A percentile compares a stretch with the other conserved stretches of the same genome.
Evolutionary conservation across 331 rosid genomes (phyloP).

Genomic region (Phaseolus coccineus): DNA sequence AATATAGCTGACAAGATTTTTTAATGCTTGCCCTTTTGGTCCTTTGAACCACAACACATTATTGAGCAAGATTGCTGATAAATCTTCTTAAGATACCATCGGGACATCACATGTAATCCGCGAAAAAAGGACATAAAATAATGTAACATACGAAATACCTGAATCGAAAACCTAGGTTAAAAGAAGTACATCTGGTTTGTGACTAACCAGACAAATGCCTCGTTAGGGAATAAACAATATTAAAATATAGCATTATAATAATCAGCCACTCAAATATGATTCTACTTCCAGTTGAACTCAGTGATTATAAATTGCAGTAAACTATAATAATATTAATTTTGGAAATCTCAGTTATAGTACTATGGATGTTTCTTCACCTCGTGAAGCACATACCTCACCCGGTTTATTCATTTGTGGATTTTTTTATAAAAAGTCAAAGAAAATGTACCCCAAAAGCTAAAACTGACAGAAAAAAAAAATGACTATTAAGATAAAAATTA

Average conservation of each 20-base stretch:
- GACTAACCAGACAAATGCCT: conserved; percentile 17
- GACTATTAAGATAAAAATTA: too few relatives aligned
- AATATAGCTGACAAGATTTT: neutral
- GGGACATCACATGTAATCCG: neutral
- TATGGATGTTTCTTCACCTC: neutral
- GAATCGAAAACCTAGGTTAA: neutral
- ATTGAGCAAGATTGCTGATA: neutral
- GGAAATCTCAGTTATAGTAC: neutral
- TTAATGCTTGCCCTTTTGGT: neutral
- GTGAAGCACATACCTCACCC: conserved; percentile 11
- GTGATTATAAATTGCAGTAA: neutral
- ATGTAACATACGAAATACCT: neutral
- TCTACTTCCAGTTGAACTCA: neutral
- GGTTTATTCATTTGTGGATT: neutral
- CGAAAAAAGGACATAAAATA: neutral
- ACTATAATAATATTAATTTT: too few relatives aligned
- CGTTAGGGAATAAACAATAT: neutral
- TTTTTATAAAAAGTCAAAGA: too few relatives aligned
- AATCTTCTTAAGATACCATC: conserved; percentile 12
- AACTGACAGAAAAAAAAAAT: too few relatives aligned
- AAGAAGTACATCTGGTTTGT: neutral
- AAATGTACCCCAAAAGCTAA: too few relatives aligned
- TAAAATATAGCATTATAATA: neutral
- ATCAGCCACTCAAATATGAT: neutral
- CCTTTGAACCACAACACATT: neutral